Percentiles rank a stretch among this genome's conserved stretches.
Evolutionary conservation across 345 rosid species (phyloP).

Genomic region (Linum usitatissimum): DNA sequence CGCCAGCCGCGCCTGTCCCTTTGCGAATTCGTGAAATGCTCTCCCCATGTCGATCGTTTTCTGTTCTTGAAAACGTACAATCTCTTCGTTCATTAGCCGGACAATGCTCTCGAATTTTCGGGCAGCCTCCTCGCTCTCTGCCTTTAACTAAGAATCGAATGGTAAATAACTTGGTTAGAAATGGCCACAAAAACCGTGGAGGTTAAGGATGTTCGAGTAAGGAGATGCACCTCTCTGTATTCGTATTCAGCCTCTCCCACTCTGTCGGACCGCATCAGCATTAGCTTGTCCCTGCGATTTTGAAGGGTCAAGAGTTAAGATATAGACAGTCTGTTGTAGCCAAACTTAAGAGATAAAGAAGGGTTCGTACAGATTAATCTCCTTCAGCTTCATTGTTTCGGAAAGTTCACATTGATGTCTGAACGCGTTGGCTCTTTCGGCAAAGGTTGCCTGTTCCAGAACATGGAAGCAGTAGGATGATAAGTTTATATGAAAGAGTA

Average conservation of each 20-base stretch:
- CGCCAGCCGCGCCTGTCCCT: conserved; percentile 89
- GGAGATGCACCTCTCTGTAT: conserved; percentile 53
- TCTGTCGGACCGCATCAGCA: conserved; percentile 85
- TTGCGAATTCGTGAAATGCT: conserved; percentile 83
- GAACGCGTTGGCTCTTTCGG: conserved; percentile 83
- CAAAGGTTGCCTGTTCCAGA: conserved; percentile 63
- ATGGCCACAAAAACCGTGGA: background rate
- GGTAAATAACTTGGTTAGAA: conserved; percentile 7
- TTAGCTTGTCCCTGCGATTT: conserved; percentile 68
- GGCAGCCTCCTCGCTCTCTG: conserved; percentile 69
- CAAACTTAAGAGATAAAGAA: background rate
- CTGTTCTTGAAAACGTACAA: conserved; percentile 78
- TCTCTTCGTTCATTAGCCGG: conserved; percentile 76
- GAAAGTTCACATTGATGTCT: conserved; percentile 91
- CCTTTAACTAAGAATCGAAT: conserved; percentile 54
- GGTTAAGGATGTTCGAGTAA: background rate
- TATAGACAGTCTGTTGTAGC: too few species aligned
- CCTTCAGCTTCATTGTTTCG: conserved; percentile 89
- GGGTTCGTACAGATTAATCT: conserved; percentile 77
- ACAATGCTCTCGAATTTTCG: conserved; percentile 64
- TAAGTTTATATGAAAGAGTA: conserved; percentile 1
- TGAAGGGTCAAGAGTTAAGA: too few species aligned
- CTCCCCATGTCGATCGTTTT: conserved; percentile 80
- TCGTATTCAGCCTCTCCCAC: conserved; percentile 89
- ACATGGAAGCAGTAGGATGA: conserved; percentile 9